These are phyloP conservation scores for Lactarius hengduanensis DNA, from an alignment of 768 basidiomycete genomes.

Conservation along the genomic window DNA sequence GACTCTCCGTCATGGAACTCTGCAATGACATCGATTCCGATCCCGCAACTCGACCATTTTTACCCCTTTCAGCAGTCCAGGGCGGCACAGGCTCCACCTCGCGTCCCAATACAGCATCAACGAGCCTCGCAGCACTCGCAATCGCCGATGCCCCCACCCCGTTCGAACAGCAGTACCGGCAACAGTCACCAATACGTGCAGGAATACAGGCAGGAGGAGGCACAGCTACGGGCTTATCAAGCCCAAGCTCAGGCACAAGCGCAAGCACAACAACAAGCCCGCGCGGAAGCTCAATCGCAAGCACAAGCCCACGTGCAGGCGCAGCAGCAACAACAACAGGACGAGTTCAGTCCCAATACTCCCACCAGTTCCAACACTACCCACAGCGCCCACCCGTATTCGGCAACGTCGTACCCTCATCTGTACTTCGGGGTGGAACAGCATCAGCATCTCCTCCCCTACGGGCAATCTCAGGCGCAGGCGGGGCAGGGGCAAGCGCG, in stretches of 20 bases:
- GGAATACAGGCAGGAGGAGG: conserved; percentile 42
- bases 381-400: conserved; percentile 26
- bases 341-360: conserved; percentile 6
- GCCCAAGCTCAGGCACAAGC: conserved; percentile 30
- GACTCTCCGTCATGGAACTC: conserved; percentile 85
- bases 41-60: conserved; percentile 47
- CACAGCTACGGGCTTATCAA: conserved; percentile 31
- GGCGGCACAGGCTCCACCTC: conserved; percentile 32
- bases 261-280: conserved; percentile 25
- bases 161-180: conserved; percentile 28
- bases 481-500: conserved; percentile 16
- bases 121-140: conserved; percentile 39
- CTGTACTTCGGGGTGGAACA: conserved; percentile 23
- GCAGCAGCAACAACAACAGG: conserved; percentile 5
- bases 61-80: conserved; percentile 41
- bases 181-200: conserved; percentile 43
- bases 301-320: conserved; percentile 21
- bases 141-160: conserved; percentile 45
- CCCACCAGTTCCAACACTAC: conserved; percentile 14
- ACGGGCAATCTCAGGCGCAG: conserved; percentile 21
- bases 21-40: conserved; percentile 68
- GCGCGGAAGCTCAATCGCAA: conserved; percentile 26
- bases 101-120: conserved; percentile 36
- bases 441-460: conserved; percentile 23
- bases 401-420: conserved; percentile 23